Evolutionary conservation across 495 filamentous ascomycete genomes (phyloP), one percentile per base, ranked within the genome.

Genomic region (Trichoderma gamsii): DNA sequence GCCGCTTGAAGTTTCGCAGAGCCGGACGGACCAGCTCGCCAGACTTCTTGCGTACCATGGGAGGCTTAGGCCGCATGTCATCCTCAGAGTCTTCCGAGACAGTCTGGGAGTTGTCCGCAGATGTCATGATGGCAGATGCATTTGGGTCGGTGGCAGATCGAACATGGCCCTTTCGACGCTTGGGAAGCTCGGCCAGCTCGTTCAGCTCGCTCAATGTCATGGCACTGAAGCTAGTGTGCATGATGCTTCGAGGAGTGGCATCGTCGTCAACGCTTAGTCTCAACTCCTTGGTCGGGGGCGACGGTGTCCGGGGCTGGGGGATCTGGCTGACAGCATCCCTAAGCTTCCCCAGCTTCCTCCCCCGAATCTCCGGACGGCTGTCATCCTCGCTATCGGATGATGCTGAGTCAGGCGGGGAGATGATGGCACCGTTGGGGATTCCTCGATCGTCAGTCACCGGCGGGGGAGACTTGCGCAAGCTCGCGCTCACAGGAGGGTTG

Each of bases 41-140:
- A 49, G 95, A 98, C 83, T 99, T 99, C 83, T 99, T 99, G 67
- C 95, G 88, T 66, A 99, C 88, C 88, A 98, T 92, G 25, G 87
- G 87, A 25, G 92, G 92, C 78, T 91, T 93, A 51, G 77, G 78
- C 70, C 70, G 81, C 66, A 88, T 85, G 32, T 88, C 88, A 59
- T 89, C 88, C 51, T 84, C 82, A 0, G 81, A 79, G 44, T 89
- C 86, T 27, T 89, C 88, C 0, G 89, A 91, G 51, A 77, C 81
- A 11, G 81, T 85, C 38, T 32, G 41, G 4, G 85, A 80, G 41
- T 82, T 85, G 67, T 87, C 85, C 29, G 83, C 74, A 3, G 83
- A 82, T 68, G 80, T 81, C 52, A 76, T 77, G 64, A 83, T 73
- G 29, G 79, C 73, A 3, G 56, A 61, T 52, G 91, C 85, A 16